Percentiles rank a stretch among this genome's conserved stretches.
Conservation (phyloP, 257 asterid genomes). For the Ilex aquifolium region DNA sequence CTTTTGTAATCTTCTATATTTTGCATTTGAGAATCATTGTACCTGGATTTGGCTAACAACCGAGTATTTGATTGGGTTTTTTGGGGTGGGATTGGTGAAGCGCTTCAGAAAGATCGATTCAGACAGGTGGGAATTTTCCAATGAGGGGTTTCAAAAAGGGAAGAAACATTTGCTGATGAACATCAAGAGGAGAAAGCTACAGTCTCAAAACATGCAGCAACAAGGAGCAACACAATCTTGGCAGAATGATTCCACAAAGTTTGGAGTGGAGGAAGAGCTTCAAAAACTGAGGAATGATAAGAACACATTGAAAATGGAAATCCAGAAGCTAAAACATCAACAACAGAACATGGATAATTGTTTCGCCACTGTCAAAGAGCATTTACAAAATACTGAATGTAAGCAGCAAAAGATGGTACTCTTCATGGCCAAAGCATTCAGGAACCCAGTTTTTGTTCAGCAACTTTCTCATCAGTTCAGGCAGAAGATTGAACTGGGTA, state of each 20-base stretch:
- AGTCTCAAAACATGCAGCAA: constrained; percentile 27
- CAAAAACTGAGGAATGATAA: constrained; percentile 49
- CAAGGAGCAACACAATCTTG: constrained; percentile 22
- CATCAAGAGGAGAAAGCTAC: constrained; percentile 70
- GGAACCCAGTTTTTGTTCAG: constrained; percentile 41
- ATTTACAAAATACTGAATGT: constrained; percentile 34
- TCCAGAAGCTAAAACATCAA: constrained; percentile 51
- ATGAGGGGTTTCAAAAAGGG: constrained; percentile 61
- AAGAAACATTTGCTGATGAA: constrained; percentile 68
- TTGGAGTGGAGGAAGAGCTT: constrained; percentile 34
- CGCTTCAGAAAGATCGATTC: constrained; percentile 82
- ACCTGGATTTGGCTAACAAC: neutral
- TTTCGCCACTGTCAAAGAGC: constrained; percentile 40
- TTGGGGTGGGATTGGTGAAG: constrained; percentile 26
- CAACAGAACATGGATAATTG: constrained; percentile 40
- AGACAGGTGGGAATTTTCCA: constrained; percentile 88
- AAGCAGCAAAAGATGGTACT: constrained; percentile 45
- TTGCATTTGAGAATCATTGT: neutral
- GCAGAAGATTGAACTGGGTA: constrained; percentile 14
- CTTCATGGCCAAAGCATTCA: constrained; percentile 44
- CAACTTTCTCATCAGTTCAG: constrained; percentile 31
- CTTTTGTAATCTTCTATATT: neutral
- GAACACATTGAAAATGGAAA: constrained; percentile 30
- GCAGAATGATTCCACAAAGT: constrained; percentile 20
- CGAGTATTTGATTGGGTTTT: constrained; percentile 5